A percentile compares a stretch with the other conserved stretches of the same genome.
Evolutionary conservation across 768 basidiomycete genomes (phyloP).

Genomic region (Thelephora ganbajun): DNA sequence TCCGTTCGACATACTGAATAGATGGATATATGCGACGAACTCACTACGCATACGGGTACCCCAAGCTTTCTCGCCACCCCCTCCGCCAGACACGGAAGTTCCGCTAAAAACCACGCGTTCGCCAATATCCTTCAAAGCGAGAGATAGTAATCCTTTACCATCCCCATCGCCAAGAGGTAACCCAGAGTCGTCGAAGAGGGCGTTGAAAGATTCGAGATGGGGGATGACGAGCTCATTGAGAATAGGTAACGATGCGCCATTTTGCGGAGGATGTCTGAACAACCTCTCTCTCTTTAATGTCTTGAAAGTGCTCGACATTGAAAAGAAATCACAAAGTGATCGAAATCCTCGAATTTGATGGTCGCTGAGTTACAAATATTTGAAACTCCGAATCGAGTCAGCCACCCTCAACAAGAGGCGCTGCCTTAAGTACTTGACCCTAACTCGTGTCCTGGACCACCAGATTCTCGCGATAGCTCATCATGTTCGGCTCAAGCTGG

Average conservation of each 20-base stretch:
- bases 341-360: too few relatives aligned
- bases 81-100: slow-evolving; percentile 35
- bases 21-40: slow-evolving; percentile 18
- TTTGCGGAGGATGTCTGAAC: slow-evolving; percentile 63
- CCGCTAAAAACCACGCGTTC: slow-evolving; percentile 91
- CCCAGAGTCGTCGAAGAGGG: slow-evolving; percentile 89
- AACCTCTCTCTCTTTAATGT: slow-evolving; percentile 67
- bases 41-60: slow-evolving; percentile 81
- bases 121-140: slow-evolving; percentile 74
- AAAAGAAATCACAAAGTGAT: too few relatives aligned
- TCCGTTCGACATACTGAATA: slow-evolving; percentile 3
- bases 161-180: slow-evolving; percentile 59
- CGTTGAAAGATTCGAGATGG: slow-evolving; percentile 93
- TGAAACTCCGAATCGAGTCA: too few relatives aligned
- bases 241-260: slow-evolving; percentile 58
- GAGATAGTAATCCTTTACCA: slow-evolving; percentile 63
- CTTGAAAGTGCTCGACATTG: slow-evolving; percentile 41
- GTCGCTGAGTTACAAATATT: too few relatives aligned
- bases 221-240: slow-evolving; percentile 89
- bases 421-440: too few relatives aligned
- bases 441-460: background rate
- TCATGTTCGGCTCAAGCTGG: slow-evolving; percentile 70
- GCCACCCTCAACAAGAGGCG: too few relatives aligned
- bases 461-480: slow-evolving; percentile 5
- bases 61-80: slow-evolving; percentile 41